A percentile compares a stretch with the other conserved stretches of the same genome.
phyloP scores from a whole-genome alignment of 805 yeast genomes.

The Candida fluviatilis region DNA sequence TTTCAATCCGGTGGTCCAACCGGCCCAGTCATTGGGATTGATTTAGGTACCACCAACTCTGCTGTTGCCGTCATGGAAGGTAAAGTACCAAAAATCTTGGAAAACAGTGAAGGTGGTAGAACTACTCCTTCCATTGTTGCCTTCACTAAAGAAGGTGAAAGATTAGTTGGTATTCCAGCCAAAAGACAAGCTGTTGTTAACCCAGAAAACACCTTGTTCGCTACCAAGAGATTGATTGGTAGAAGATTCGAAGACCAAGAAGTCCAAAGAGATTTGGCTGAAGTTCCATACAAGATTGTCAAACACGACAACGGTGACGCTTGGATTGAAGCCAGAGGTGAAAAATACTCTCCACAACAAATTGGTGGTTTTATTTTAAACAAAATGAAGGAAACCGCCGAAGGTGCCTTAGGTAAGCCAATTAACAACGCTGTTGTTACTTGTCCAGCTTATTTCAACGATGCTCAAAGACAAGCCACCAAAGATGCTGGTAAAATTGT shows the following conservation, averaged over 20 bases:
- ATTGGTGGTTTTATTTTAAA: slow-evolving; percentile 89
- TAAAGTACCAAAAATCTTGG: slow-evolving; percentile 69
- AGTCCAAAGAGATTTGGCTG: slow-evolving; percentile 83
- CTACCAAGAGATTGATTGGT: slow-evolving; percentile 93
- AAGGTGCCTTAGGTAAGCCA: slow-evolving; percentile 81
- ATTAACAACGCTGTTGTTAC: slow-evolving; percentile 89
- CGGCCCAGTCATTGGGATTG: slow-evolving; percentile 76
- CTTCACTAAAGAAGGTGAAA: slow-evolving; percentile 86
- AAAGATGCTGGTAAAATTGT: slow-evolving; percentile 98
- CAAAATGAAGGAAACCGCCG: slow-evolving; percentile 99
- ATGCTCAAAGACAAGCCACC: slow-evolving; percentile 90
- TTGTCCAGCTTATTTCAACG: slow-evolving; percentile 88
- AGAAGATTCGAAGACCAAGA: slow-evolving; percentile 86
- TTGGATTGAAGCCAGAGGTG: slow-evolving; percentile 89
- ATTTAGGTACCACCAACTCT: slow-evolving; percentile 85
- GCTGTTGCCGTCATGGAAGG: slow-evolving; percentile 87
- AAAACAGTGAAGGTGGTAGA: slow-evolving; percentile 72
- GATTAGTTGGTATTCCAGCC: slow-evolving; percentile 91
- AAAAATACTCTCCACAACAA: slow-evolving; percentile 89
- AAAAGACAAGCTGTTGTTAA: slow-evolving; percentile 94
- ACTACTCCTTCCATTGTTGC: slow-evolving; percentile 94
- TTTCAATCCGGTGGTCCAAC: slow-evolving; percentile 29
- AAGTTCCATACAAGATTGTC: slow-evolving; percentile 87
- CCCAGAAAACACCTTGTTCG: slow-evolving; percentile 90
- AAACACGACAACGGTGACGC: slow-evolving; percentile 94